Evolutionary conservation across 148 eudicot genomes (phyloP).

Genomic region (Chenopodium formosanum): DNA sequence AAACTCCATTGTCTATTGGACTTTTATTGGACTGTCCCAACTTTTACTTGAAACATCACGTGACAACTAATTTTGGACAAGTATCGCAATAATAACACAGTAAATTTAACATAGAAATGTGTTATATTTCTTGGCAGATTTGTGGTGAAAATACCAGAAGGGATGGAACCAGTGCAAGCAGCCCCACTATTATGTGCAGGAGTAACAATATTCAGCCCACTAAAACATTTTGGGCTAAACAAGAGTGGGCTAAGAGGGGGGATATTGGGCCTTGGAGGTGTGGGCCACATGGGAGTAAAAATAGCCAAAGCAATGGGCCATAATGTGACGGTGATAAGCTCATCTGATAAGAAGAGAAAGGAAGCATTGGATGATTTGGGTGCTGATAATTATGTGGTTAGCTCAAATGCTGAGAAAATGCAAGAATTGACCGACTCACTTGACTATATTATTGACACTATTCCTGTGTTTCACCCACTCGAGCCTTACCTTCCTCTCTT

Average conservation of each 20-base stretch:
- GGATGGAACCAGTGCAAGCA: conserved; percentile 84
- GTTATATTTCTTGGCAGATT: conserved; percentile 41
- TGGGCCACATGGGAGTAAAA: conserved; percentile 96
- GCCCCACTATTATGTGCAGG: conserved; percentile 97
- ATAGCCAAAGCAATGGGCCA: conserved; percentile 97
- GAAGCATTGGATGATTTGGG: conserved; percentile 85
- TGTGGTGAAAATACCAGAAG: conserved; percentile 84
- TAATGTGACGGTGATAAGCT: conserved; percentile 83
- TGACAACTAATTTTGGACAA: neutral
- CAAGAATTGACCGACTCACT: conserved; percentile 22
- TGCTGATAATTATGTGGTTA: conserved; percentile 74
- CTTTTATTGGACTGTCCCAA: too few relatives aligned
- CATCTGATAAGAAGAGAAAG: conserved; percentile 69
- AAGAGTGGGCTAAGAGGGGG: conserved; percentile 73
- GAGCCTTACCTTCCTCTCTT: conserved; percentile 50
- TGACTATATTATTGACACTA: conserved; percentile 74
- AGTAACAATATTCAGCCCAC: conserved; percentile 88
- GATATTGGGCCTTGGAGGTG: conserved; percentile 92
- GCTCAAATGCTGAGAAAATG: conserved; percentile 31
- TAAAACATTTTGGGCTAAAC: conserved; percentile 72
- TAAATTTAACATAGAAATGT: neutral
- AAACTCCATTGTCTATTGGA: too few relatives aligned
- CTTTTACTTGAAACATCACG: too few relatives aligned
- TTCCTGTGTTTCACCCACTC: conserved; percentile 77
- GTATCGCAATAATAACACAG: too few relatives aligned